Evolutionary conservation across 2,329 filamentous ascomycete genomes (phyloP).

Genomic region (Pseudogymnoascus sp.): DNA sequence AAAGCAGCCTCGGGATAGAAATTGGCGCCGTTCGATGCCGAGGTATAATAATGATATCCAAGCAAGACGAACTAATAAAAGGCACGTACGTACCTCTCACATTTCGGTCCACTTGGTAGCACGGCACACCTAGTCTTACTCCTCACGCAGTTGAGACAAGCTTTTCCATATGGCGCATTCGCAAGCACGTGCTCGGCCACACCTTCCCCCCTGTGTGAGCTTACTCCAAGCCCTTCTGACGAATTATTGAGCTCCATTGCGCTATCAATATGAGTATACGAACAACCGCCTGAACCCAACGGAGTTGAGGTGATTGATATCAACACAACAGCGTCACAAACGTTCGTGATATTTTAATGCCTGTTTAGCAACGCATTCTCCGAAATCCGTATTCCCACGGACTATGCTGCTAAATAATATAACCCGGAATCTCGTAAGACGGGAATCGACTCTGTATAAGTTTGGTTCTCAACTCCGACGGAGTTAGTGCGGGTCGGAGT

Average conservation of each 20-base stretch:
- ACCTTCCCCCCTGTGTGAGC: slow-evolving; percentile 13
- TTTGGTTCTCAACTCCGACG: neutral
- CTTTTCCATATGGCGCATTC: slow-evolving; percentile 13
- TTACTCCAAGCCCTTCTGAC: neutral
- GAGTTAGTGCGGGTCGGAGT: neutral
- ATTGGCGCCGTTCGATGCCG: neutral
- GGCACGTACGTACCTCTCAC: slow-evolving; percentile 12
- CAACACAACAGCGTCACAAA: slow-evolving; percentile 2
- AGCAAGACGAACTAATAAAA: neutral
- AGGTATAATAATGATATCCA: neutral
- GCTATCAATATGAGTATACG: neutral
- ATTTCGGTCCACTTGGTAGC: slow-evolving; percentile 6
- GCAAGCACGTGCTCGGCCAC: slow-evolving; percentile 11
- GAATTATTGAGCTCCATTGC: slow-evolving; percentile 2
- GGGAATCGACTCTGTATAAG: slow-evolving; percentile 3
- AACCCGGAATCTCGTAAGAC: neutral
- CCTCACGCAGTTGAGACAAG: slow-evolving; percentile 12
- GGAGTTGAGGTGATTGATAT: slow-evolving; percentile 1
- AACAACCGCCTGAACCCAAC: neutral
- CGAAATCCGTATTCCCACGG: slow-evolving; percentile 1
- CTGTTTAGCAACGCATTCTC: neutral
- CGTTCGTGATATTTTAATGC: neutral
- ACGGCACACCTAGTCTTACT: slow-evolving; percentile 12
- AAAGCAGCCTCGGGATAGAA: neutral
- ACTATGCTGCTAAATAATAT: neutral